Evolutionary conservation across 2,329 filamentous ascomycete species (phyloP).

Genomic region (Boeremia exigua): DNA sequence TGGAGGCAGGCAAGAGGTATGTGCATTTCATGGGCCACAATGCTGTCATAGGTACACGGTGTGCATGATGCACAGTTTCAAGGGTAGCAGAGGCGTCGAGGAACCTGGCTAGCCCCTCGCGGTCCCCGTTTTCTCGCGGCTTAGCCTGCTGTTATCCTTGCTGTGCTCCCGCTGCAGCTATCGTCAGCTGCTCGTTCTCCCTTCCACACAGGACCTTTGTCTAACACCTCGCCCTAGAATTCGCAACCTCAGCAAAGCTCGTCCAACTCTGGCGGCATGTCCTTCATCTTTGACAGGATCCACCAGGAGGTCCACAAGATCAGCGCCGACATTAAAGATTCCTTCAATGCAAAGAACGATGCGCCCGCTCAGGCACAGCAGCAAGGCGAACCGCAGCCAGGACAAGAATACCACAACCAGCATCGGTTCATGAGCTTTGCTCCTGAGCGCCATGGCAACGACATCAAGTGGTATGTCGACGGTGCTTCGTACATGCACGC

Average conservation of each 20-base stretch:
- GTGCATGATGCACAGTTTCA: conserved; percentile 19
- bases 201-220: conserved; percentile 3
- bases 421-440: conserved; percentile 71
- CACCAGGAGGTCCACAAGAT: conserved; percentile 59
- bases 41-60: conserved; percentile 24
- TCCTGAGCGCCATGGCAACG: conserved; percentile 71
- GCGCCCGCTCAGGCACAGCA: conserved; percentile 50
- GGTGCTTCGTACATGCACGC: conserved; percentile 78
- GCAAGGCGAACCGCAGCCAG: conserved; percentile 28
- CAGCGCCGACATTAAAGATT: conserved; percentile 59
- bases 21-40: conserved; percentile 23
- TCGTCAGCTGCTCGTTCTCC: conserved; percentile 8
- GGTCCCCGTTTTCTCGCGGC: conserved; percentile 13
- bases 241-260: conserved; percentile 38
- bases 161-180: conserved; percentile 6
- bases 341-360: conserved; percentile 54
- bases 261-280: conserved; percentile 44
- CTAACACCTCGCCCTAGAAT: conserved; percentile 22
- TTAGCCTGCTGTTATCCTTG: conserved; percentile 12
- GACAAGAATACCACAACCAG: conserved; percentile 51
- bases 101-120: conserved; percentile 20
- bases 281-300: conserved; percentile 62
- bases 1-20: conserved; percentile 43
- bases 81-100: conserved; percentile 19
- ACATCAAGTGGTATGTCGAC: conserved; percentile 87